Conservation (phyloP, 2,329 filamentous ascomycete species). For the Verruconis gallopava region DNA sequence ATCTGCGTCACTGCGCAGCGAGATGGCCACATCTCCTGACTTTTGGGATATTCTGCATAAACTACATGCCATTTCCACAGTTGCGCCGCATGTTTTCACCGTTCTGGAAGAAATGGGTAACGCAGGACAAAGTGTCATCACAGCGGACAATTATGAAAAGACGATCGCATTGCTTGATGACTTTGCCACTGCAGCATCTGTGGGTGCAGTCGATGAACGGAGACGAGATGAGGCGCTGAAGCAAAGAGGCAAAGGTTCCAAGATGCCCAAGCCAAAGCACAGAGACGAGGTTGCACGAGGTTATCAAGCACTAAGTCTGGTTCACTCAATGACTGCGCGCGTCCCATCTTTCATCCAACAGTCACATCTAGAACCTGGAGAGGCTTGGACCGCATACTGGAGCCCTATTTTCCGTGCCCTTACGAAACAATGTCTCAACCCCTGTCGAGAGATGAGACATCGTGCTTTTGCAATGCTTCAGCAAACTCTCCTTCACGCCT, state of each 20-base stretch:
- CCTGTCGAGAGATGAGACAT: slow-evolving; percentile 83
- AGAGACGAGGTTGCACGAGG: slow-evolving; percentile 68
- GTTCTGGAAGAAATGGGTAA: slow-evolving; percentile 69
- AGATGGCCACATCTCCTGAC: slow-evolving; percentile 91
- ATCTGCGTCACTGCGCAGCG: slow-evolving; percentile 66
- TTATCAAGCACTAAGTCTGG: slow-evolving; percentile 56
- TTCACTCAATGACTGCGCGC: slow-evolving; percentile 8
- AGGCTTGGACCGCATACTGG: slow-evolving; percentile 97
- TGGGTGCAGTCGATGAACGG: slow-evolving; percentile 58
- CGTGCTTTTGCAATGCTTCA: slow-evolving; percentile 79
- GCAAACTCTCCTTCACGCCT: slow-evolving; percentile 69
- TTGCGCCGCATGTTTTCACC: slow-evolving; percentile 67
- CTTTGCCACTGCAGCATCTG: slow-evolving; percentile 71
- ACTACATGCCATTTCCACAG: slow-evolving; percentile 55
- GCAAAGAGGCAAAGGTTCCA: slow-evolving; percentile 36
- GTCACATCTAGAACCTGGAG: slow-evolving; percentile 7
- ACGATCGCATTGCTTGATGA: slow-evolving; percentile 74
- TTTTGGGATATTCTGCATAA: slow-evolving; percentile 87
- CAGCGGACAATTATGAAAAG: slow-evolving; percentile 90
- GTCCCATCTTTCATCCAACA: slow-evolving; percentile 10
- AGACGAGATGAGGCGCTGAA: slow-evolving; percentile 44
- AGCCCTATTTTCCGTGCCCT: slow-evolving; percentile 83
- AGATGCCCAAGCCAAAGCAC: slow-evolving; percentile 12
- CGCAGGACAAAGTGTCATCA: slow-evolving; percentile 62
- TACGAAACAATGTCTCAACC: slow-evolving; percentile 83